A percentile compares a stretch with the other conserved stretches of the same genome.
phyloP scores from a whole-genome alignment of 768 basidiomycete species.

The Megacollybia marginata region DNA sequence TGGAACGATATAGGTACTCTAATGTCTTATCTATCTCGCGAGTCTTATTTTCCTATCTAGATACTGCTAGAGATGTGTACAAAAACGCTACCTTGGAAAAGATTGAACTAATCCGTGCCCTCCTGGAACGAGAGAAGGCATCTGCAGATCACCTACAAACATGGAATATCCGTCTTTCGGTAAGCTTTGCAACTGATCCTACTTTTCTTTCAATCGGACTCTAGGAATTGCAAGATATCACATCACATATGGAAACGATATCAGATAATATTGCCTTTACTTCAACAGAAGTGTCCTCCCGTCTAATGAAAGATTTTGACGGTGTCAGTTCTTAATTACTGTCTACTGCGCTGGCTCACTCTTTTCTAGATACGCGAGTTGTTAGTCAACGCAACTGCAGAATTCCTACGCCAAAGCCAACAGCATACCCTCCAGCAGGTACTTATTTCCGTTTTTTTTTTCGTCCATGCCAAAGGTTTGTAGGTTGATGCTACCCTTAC shows the following conservation, averaged over 20 bases:
- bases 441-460: not conserved
- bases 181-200: slow-evolving; percentile 9
- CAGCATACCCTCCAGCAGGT: not conserved
- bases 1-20: slow-evolving; percentile 67
- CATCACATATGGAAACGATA: slow-evolving; percentile 5
- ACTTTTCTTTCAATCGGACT: not conserved
- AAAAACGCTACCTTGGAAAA: slow-evolving; percentile 58
- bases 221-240: slow-evolving; percentile 22
- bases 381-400: not conserved
- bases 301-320: slow-evolving; percentile 5
- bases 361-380: not conserved
- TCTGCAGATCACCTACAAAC: slow-evolving; percentile 18
- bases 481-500: slow-evolving; percentile 1
- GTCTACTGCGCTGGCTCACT: slow-evolving; percentile 4
- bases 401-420: not conserved
- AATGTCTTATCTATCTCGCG: not conserved
- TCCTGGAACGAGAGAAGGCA: slow-evolving; percentile 37
- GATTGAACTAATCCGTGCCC: slow-evolving; percentile 35
- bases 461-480: too few species aligned
- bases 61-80: slow-evolving; percentile 60
- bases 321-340: slow-evolving; percentile 4
- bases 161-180: slow-evolving; percentile 22
- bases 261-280: slow-evolving; percentile 5
- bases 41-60: slow-evolving; percentile 20
- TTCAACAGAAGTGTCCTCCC: slow-evolving; percentile 7